Evolutionary conservation across 257 asterid genomes (phyloP).

Genomic region (Fraxinus pennsylvanica): DNA sequence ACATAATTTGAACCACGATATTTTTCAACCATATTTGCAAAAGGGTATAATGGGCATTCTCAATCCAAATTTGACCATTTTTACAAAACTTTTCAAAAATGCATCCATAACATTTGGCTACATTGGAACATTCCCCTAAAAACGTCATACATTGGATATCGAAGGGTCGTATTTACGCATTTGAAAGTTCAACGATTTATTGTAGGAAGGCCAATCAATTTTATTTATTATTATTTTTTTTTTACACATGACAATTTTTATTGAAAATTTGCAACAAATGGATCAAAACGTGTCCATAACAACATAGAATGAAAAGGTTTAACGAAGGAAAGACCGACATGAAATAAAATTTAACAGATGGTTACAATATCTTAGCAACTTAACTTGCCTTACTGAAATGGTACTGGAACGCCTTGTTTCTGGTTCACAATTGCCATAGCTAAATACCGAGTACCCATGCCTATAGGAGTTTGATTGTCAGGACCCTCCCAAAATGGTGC

Average conservation of each 20-base stretch:
- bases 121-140: too few species aligned
- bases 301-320: background rate
- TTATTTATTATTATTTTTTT: too few species aligned
- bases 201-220: too few species aligned
- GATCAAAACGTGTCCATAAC: background rate
- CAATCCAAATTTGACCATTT: too few species aligned
- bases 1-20: too few species aligned
- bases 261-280: background rate
- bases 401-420: conserved; percentile 71
- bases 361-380: background rate
- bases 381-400: conserved; percentile 41
- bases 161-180: background rate
- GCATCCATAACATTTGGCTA: too few species aligned
- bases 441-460: conserved; percentile 77
- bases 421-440: conserved; percentile 73
- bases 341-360: background rate
- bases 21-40: too few species aligned
- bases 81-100: too few species aligned
- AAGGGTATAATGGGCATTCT: too few species aligned
- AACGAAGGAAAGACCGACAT: background rate
- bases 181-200: background rate
- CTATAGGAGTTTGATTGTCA: conserved; percentile 59
- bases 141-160: too few species aligned
- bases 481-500: conserved; percentile 93
- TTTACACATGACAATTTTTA: background rate